Conservation (phyloP, 2,329 filamentous ascomycete genomes). For the Teratosphaeria epicoccoides region DNA sequence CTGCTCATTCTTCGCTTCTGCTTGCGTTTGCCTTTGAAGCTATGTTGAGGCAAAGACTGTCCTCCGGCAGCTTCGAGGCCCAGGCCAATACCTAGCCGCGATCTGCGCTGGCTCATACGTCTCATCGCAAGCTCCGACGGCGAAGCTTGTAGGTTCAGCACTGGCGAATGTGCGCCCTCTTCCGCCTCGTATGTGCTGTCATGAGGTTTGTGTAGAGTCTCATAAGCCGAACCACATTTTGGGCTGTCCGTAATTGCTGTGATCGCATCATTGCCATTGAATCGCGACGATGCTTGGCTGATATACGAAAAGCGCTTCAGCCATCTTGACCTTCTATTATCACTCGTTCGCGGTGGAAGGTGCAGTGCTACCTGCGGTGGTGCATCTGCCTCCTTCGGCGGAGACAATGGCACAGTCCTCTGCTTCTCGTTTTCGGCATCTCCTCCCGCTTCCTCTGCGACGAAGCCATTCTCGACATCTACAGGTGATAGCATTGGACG, state of each 20-base stretch:
- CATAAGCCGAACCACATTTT: conserved; percentile 28
- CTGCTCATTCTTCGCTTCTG: conserved; percentile 15
- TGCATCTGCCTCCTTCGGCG: conserved; percentile 16
- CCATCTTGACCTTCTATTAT: conserved; percentile 15
- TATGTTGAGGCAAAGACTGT: conserved; percentile 24
- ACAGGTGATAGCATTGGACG: conserved; percentile 28
- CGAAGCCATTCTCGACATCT: conserved; percentile 19
- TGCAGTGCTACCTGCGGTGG: conserved; percentile 31
- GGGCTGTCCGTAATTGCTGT: conserved; percentile 30
- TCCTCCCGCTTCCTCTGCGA: conserved; percentile 14
- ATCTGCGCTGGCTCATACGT: conserved; percentile 21
- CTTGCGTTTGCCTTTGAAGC: conserved; percentile 11
- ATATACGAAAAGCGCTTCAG: conserved; percentile 25
- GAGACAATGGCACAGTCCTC: conserved; percentile 9
- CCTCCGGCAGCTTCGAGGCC: conserved; percentile 15
- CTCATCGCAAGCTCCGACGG: conserved; percentile 22
- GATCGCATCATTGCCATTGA: conserved; percentile 29
- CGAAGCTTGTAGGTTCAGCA: conserved; percentile 20
- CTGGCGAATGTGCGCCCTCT: conserved; percentile 29
- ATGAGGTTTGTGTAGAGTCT: conserved; percentile 29
- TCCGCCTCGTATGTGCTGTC: conserved; percentile 35
- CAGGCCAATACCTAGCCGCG: conserved; percentile 15
- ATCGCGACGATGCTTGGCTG: conserved; percentile 28
- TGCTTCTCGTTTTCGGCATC: conserved; percentile 31
- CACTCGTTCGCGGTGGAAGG: conserved; percentile 17